These are phyloP conservation scores for Cryptococcus sp. DNA, from an alignment of 1,284 basidiomycete genomes.

Conservation along the genomic window DNA sequence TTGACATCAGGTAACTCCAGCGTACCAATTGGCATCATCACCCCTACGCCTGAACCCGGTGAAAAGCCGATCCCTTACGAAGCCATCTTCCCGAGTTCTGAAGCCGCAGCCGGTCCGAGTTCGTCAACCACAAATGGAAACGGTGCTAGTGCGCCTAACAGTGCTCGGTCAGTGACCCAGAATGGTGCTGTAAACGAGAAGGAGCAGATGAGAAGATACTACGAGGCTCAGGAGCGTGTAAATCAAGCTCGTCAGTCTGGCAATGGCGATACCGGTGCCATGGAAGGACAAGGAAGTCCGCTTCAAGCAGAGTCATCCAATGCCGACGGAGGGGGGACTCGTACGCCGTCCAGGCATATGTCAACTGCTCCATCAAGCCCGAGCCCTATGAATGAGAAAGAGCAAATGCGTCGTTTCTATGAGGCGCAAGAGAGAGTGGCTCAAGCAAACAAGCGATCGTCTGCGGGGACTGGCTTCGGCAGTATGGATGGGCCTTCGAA, in stretches of 20 bases:
- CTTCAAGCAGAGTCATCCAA: not conserved
- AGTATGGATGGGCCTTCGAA: not conserved
- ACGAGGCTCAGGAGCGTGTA: slow-evolving; percentile 29
- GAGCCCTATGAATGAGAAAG: slow-evolving; percentile 24
- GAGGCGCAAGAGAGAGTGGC: slow-evolving; percentile 24
- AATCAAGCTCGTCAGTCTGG: not conserved
- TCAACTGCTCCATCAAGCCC: no score
- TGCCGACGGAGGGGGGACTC: no score
- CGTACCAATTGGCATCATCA: not conserved
- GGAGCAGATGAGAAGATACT: slow-evolving; percentile 30
- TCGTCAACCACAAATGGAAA: not conserved
- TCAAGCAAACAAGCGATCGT: not conserved
- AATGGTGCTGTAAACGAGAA: not conserved
- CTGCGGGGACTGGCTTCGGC: not conserved
- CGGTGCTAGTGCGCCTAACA: not conserved
- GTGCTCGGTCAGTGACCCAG: not conserved
- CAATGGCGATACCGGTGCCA: not conserved
- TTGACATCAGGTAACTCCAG: not conserved
- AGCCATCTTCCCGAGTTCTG: slow-evolving; percentile 12
- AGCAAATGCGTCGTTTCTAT: slow-evolving; percentile 36
- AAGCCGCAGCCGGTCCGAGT: not conserved
- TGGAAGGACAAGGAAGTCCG: not conserved
- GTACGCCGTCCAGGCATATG: no score
- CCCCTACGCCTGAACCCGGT: not conserved
- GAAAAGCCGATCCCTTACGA: slow-evolving; percentile 17